Base-by-base conservation (phyloP, 75 land plant species). In the Picea glauca region DNA sequence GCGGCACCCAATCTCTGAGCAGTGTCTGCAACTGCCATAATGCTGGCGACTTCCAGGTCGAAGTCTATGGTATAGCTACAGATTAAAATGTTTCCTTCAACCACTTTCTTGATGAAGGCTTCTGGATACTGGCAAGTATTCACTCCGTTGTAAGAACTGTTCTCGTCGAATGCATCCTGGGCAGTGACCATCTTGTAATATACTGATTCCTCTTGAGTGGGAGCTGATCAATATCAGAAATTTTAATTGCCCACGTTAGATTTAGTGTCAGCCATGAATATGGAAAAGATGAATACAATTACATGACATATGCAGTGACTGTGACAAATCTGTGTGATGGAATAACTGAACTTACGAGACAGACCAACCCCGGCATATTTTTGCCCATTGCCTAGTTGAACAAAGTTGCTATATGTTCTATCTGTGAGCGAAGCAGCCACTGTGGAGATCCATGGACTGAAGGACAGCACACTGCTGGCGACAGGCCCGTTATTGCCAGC, bases 61-160 rank as follows among this genome's bases (percentile, higher is more conserved):
- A 87, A 90, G 60, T 88, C 80, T 57, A 77, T 76, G 1, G 84
- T 75, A 58, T 84, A 87, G 54, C 84, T 80, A 83, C 93, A 93
- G 40, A 93, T 90, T 62, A 93, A 83, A 13, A 93, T 78, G 77
- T 90, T 93, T 80, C 89, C 89, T 20, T 70, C 57, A 33, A 79
- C 89, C 15, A 86, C 61, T 4, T 74, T 76, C 31, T 62, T 78
- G 65, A 83, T 90, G 85, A 90, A 90, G 11, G 83, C 76, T 20
- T 83, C 80, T 0, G 87, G 74, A 60, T 81, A 72, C 60, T 84
- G 90, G 74, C 94, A 90, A 72, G 84, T 84, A 76, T 87, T 86
- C 13, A 80, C 31, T 26, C 81, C 77, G 2, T 75, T 58, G 35
- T 77, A 46, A 54, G 80, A 78, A 32, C 65, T 62, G 63, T 81